Percentiles rank a stretch among this genome's conserved stretches.
phyloP scores from a whole-genome alignment of 2,329 filamentous ascomycete genomes.

The Colletotrichum siamense region DNA sequence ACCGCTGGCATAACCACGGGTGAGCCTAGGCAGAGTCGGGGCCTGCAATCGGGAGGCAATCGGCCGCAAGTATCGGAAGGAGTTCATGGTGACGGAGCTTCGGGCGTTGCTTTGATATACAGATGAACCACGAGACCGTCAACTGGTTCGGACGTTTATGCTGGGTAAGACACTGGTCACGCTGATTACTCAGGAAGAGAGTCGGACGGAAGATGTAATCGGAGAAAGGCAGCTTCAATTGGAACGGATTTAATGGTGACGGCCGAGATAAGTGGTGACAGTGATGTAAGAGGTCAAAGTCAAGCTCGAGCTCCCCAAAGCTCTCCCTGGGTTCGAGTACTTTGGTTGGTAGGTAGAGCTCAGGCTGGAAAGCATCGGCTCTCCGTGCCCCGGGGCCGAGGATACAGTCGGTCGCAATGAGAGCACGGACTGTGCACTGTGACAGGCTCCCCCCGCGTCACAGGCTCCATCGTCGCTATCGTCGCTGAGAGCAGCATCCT shows the following conservation, averaged over 20 bases:
- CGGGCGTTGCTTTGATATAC: neutral
- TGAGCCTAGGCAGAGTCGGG: slow-evolving; percentile 61
- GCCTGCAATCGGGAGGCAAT: slow-evolving; percentile 65
- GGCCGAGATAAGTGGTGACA: neutral
- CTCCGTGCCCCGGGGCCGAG: slow-evolving; percentile 30
- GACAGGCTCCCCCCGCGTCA: slow-evolving; percentile 9
- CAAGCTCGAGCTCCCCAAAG: slow-evolving; percentile 4
- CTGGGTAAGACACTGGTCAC: neutral
- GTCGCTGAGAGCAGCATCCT: neutral
- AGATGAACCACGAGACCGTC: neutral
- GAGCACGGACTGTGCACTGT: slow-evolving; percentile 1
- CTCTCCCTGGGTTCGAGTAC: neutral
- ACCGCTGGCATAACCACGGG: slow-evolving; percentile 55
- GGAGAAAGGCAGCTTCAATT: neutral
- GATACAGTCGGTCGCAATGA: slow-evolving; percentile 20
- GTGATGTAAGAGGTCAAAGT: slow-evolving; percentile 10
- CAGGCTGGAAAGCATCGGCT: slow-evolving; percentile 34
- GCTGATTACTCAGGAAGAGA: neutral
- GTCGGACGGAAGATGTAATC: neutral
- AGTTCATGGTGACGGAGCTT: slow-evolving; percentile 47
- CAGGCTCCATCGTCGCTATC: neutral
- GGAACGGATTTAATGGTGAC: neutral
- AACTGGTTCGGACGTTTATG: neutral
- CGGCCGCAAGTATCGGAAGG: slow-evolving; percentile 64
- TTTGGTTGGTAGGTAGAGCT: slow-evolving; percentile 3